phyloP scores from a whole-genome alignment of 176 grass and related monocot genomes.

The Thinopyrum elongatum region DNA sequence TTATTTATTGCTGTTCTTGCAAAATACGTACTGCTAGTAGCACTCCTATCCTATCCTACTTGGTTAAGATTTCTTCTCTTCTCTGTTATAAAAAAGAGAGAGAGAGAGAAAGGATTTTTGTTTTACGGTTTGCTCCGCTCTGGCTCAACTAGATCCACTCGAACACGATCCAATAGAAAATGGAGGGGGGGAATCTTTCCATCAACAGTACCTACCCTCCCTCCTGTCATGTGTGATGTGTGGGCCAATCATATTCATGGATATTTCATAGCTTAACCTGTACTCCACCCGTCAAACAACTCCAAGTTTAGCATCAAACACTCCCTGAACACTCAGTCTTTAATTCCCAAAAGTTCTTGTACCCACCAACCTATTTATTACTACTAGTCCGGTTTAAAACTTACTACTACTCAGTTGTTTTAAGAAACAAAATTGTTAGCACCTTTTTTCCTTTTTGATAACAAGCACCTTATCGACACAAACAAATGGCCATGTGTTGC shows the following conservation, averaged over 20 bases:
- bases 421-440: neutral
- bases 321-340: constrained; percentile 35
- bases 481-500: constrained; percentile 33
- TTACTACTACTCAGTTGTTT: neutral
- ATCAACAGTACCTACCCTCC: neutral
- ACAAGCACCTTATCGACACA: constrained; percentile 14
- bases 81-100: neutral
- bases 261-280: constrained; percentile 17
- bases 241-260: constrained; percentile 21
- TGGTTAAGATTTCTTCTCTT: neutral
- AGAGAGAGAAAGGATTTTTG: too few species aligned
- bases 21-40: neutral
- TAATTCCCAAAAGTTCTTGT: constrained; percentile 39
- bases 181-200: neutral
- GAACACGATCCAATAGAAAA: constrained; percentile 23
- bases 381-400: neutral
- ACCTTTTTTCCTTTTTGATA: too few species aligned
- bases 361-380: constrained; percentile 20
- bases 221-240: neutral
- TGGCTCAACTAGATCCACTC: constrained; percentile 13
- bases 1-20: constrained; percentile 10
- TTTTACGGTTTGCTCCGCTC: neutral
- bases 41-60: neutral
- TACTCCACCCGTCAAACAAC: constrained; percentile 25
- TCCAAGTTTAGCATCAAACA: constrained; percentile 26